These are phyloP conservation scores for Mrakia frigida DNA, from an alignment of 768 basidiomycete species.

Conservation along the genomic window DNA sequence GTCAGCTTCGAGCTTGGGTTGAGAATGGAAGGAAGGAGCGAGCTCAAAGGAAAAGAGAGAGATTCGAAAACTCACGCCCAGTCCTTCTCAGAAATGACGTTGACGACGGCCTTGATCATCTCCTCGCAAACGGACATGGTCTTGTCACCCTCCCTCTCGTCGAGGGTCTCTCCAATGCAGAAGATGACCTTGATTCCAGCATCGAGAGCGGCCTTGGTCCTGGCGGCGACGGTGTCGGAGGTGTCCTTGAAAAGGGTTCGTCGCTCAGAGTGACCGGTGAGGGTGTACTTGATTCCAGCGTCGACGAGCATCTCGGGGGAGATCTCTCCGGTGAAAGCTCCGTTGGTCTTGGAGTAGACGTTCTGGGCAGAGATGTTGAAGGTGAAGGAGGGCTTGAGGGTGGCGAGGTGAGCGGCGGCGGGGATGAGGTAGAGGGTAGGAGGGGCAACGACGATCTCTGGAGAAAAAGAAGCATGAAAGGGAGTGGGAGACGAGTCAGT, in stretches of 20 bases:
- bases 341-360: slow-evolving; percentile 71
- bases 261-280: slow-evolving; percentile 96
- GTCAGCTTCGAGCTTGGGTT: slow-evolving; percentile 7
- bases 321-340: slow-evolving; percentile 96
- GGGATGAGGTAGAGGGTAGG: slow-evolving; percentile 82
- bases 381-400: slow-evolving; percentile 12
- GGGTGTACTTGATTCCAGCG: slow-evolving; percentile 80
- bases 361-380: slow-evolving; percentile 87
- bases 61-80: slow-evolving; percentile 64
- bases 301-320: slow-evolving; percentile 82
- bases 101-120: slow-evolving; percentile 73
- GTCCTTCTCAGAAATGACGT: slow-evolving; percentile 53
- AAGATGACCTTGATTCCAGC: slow-evolving; percentile 78
- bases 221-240: slow-evolving; percentile 69
- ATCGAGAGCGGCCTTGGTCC: slow-evolving; percentile 77
- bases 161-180: slow-evolving; percentile 90
- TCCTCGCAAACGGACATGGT: slow-evolving; percentile 73
- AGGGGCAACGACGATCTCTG: slow-evolving; percentile 91
- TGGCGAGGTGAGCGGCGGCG: slow-evolving; percentile 54
- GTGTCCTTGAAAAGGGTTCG: slow-evolving; percentile 87
- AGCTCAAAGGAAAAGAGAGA: slow-evolving; percentile 10
- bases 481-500: slow-evolving; percentile 20
- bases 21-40: slow-evolving; percentile 4
- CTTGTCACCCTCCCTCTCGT: slow-evolving; percentile 71
- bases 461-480: background rate